Evolutionary conservation across 2,329 filamentous ascomycete genomes (phyloP), one percentile per base, ranked within the genome.

Genomic region (Verticillium tricorpus): DNA sequence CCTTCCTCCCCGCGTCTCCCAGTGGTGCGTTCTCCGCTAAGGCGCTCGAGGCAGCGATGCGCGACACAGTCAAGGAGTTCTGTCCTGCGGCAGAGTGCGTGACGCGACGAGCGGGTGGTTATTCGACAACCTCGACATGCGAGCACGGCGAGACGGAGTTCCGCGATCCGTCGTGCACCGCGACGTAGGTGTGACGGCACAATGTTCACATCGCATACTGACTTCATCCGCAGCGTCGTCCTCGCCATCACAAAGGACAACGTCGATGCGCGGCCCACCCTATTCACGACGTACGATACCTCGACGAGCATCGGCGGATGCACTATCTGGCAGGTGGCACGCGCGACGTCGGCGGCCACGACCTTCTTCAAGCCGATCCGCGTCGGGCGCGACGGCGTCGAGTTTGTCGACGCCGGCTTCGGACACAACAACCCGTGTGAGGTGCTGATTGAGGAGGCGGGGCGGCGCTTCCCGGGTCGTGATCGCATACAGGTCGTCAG

Each of bases 181-280:
- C 37, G 37, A 39, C 37, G 37, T 39, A 39, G 37, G 37, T 39
- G 37, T 39, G 15, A 39, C 37, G 9, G 4, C 15, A 39, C 15
- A 39, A 39, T 39, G 15, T 17, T 17, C 15, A 39, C 15, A 15
- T 39, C 9, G 15, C 15, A 39, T 17, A 17, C 37, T 39, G 15
- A 39, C 15, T 39, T 17, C 9, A n/a, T 8, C 15, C 37, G 4
- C 37, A 71, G 70, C 4, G 65, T 67, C 59, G 67, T 71, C 15
- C 62, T 70, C 5, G 67, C 69, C 12, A 70, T 69, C 25, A 72
- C 69, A 1, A 71, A 72, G 56, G 68, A 65, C 3, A 69, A 73
- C 31, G 61, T 70, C 31, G 65, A 69, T 59, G 65, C 69, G 9
- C 57, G 19, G 9, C 71, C 69, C 1, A 69, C 64, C 1, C 64